Conservation (phyloP, 2,329 filamentous ascomycete species). For the Penicillium paneum region DNA sequence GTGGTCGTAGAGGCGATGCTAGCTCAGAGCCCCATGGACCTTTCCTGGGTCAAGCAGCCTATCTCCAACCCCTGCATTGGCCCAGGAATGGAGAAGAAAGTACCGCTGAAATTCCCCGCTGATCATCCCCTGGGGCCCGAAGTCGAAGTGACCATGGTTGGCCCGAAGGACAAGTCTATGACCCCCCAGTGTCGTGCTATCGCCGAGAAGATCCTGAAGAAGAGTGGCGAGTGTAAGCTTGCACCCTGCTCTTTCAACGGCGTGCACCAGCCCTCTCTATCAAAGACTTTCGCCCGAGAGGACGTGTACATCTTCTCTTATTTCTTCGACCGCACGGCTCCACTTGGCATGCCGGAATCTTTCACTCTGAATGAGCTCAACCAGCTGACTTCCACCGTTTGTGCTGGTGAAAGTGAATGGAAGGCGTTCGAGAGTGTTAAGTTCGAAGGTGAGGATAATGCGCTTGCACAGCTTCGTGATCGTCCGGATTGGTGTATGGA, state of each 20-base stretch:
- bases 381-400: slow-evolving; percentile 80
- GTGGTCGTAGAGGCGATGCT: slow-evolving; percentile 69
- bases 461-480: slow-evolving; percentile 73
- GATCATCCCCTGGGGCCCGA: slow-evolving; percentile 63
- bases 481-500: slow-evolving; percentile 92
- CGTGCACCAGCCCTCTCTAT: slow-evolving; percentile 86
- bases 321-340: slow-evolving; percentile 93
- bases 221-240: slow-evolving; percentile 76
- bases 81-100: slow-evolving; percentile 70
- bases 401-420: slow-evolving; percentile 74
- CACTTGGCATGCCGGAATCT: slow-evolving; percentile 95
- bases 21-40: slow-evolving; percentile 57
- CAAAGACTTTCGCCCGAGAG: slow-evolving; percentile 86
- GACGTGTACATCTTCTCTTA: slow-evolving; percentile 97
- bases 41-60: slow-evolving; percentile 66
- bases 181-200: slow-evolving; percentile 85
- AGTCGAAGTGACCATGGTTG: slow-evolving; percentile 79
- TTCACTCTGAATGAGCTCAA: slow-evolving; percentile 90
- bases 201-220: slow-evolving; percentile 85
- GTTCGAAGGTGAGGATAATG: slow-evolving; percentile 72
- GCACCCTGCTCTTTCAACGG: slow-evolving; percentile 98
- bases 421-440: slow-evolving; percentile 69
- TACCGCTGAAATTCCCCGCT: slow-evolving; percentile 68
- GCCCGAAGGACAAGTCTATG: slow-evolving; percentile 65
- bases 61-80: slow-evolving; percentile 83